Conservation (phyloP, 768 basidiomycete species). For the Asterophora lycoperdoides region DNA sequence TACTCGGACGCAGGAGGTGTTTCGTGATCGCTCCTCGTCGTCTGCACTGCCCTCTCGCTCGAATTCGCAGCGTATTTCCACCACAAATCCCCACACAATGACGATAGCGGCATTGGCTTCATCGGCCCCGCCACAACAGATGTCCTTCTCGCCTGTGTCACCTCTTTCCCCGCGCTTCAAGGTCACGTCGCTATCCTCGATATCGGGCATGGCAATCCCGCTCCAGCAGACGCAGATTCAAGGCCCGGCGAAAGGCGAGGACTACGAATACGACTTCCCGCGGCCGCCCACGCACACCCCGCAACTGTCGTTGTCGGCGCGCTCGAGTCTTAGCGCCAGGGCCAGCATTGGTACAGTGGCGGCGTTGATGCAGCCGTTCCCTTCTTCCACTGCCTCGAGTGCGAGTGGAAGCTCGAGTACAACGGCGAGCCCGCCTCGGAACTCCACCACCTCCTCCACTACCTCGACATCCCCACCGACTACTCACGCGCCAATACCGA, state of each 20-base stretch:
- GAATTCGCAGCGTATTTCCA: neutral
- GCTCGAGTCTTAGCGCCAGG: too few species aligned
- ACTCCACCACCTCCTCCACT: too few species aligned
- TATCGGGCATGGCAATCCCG: neutral
- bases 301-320: neutral
- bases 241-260: neutral
- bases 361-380: too few species aligned
- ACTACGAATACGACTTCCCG: slow-evolving; percentile 11
- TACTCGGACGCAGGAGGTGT: slow-evolving; percentile 5
- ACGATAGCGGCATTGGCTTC: too few species aligned
- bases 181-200: neutral
- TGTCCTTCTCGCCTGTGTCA: slow-evolving; percentile 18
- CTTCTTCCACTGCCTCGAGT: neutral
- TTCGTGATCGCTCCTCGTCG: neutral
- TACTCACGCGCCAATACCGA: too few species aligned
- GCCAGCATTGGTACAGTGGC: too few species aligned
- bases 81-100: too few species aligned
- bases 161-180: slow-evolving; percentile 17
- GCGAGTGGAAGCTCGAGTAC: too few species aligned
- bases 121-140: neutral
- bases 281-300: slow-evolving; percentile 11
- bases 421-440: too few species aligned
- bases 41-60: neutral
- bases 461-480: too few species aligned
- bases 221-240: neutral